Evolutionary conservation across 257 asterid genomes (phyloP), one percentile per base, ranked within the genome.

Genomic region (Thymus mandschuricus): DNA sequence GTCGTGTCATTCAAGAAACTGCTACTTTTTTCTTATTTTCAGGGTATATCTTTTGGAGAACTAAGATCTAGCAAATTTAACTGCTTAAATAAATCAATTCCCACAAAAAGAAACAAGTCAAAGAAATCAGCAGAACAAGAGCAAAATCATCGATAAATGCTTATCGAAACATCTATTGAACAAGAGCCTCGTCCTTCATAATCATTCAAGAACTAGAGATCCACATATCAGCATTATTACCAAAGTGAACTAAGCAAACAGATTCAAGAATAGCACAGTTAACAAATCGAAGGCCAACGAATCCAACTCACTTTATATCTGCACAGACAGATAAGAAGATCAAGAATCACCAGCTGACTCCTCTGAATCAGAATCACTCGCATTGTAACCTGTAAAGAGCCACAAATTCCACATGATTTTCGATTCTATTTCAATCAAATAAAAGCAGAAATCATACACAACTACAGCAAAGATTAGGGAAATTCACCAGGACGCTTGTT

Each of bases 291-390:
- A 60, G 64, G 51, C 44, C 51, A 7, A 66, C 12, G 75, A 48
- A 56, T 41, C 56, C 70, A 59, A 63, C 84, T 77, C 66, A 85
- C 85, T 74, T 69, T 73, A 63, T 48, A 59, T 7, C 33, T 68
- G 68, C 28, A 68, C 41, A 60, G 5, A 56, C 30, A 49, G 48
- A 71, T 28, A 46, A 55, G 21, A 45, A 11, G 45, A 72, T 85
- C 86, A 84, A 62, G 83, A 75, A 10, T 72, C 82, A 60, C 43
- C 75, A 11, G 40, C 75, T 33, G 61, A 30, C 41, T 86, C 87
- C 54, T 88, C 96, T 6, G 96, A 82, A 83, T 88, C 96, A 1
- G 96, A 88, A 77, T 88, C 96, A 77, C 96, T 88, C 30, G 85
- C 89, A 76, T 86, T 88, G 78, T 88, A 88, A 67, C 96, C 96